Evolutionary conservation across 75 land plant genomes (phyloP).

Genomic region (Selaginella moellendorffii): DNA sequence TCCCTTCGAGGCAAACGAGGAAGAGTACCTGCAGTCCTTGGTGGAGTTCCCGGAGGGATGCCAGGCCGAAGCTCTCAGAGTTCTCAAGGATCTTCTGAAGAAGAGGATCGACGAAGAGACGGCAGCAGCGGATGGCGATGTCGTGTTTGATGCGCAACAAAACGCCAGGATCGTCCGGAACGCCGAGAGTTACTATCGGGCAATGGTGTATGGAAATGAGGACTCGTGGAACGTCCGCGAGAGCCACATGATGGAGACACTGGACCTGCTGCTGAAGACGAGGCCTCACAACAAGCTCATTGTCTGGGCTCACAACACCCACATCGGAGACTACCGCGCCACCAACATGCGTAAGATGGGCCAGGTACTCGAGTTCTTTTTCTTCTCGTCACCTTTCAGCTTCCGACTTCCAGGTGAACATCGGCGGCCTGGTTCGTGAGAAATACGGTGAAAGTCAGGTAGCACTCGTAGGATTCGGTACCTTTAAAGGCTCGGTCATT

Average conservation of each 20-base stretch:
- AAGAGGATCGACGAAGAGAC: not conserved
- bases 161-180: conserved; percentile 12
- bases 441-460: conserved; percentile 10
- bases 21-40: conserved; percentile 3
- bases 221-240: conserved; percentile 19
- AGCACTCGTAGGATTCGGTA: conserved; percentile 12
- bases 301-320: conserved; percentile 25
- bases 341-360: conserved; percentile 6
- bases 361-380: too few species aligned
- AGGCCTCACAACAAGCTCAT: conserved; percentile 16
- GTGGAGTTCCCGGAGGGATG: conserved; percentile 12
- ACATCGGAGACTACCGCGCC: conserved; percentile 17
- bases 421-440: conserved; percentile 12
- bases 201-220: conserved; percentile 12
- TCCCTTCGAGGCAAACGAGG: not conserved
- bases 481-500: conserved; percentile 11
- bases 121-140: not conserved
- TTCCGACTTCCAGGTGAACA: too few species aligned
- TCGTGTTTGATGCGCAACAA: not conserved
- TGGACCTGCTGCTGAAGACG: conserved; percentile 10
- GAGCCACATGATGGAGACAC: conserved; percentile 18
- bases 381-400: too few species aligned
- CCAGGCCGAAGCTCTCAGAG: too few species aligned
- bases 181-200: conserved; percentile 17
- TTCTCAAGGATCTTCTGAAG: too few species aligned